phyloP scores from a whole-genome alignment of 2,329 filamentous ascomycete species.

The Diaporthe batatas region DNA sequence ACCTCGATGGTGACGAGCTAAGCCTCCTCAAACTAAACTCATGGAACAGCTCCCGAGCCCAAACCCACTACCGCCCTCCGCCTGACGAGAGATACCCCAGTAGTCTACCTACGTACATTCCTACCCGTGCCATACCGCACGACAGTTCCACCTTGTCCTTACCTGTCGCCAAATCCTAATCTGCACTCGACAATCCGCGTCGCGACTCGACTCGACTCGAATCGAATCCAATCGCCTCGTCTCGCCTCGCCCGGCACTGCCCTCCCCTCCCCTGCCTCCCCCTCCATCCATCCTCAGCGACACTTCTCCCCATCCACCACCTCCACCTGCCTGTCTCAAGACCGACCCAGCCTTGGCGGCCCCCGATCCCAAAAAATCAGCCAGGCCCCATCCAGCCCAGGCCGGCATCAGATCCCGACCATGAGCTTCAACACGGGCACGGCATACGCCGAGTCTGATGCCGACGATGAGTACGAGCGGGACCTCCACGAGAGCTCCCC shows the following conservation, averaged over 20 bases:
- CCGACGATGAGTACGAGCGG: conserved; percentile 86
- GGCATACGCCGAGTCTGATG: conserved; percentile 83
- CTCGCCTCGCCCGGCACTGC: conserved; percentile 9
- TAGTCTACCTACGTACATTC: conserved; percentile 7
- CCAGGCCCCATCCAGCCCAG: background rate
- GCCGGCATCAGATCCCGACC: conserved; percentile 39
- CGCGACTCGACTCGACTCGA: background rate
- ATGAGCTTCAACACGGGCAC: conserved; percentile 76
- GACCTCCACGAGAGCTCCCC: conserved; percentile 77
- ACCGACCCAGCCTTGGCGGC: conserved; percentile 23
- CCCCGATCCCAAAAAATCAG: conserved; percentile 26
- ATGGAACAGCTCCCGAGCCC: conserved; percentile 38
- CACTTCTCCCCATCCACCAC: background rate
- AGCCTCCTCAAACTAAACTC: conserved; percentile 36
- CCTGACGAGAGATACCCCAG: conserved; percentile 10
- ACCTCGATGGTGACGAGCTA: conserved; percentile 37
- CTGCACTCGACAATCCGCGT: conserved; percentile 27
- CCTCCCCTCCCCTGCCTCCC: background rate
- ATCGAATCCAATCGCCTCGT: background rate
- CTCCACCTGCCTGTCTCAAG: conserved; percentile 21
- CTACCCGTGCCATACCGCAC: conserved; percentile 21
- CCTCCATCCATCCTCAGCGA: conserved; percentile 29
- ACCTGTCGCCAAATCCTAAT: conserved; percentile 14
- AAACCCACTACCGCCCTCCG: conserved; percentile 36
- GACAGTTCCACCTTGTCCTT: conserved; percentile 10